These are phyloP conservation scores for Malus hybrid DNA, from an alignment of 331 rosid genomes.

Conservation along the genomic window DNA sequence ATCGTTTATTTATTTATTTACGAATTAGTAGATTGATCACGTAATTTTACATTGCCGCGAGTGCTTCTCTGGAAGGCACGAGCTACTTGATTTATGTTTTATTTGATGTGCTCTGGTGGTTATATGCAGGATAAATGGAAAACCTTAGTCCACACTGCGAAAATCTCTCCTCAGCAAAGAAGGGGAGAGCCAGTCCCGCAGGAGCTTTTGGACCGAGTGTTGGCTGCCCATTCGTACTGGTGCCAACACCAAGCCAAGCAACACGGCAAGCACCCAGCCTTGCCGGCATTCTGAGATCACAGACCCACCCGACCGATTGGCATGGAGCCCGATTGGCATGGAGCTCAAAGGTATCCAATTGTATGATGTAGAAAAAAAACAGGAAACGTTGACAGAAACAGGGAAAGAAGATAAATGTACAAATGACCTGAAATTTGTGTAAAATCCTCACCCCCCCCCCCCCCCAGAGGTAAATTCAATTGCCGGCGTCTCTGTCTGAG, in stretches of 20 bases:
- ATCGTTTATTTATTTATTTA: background rate
- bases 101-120: background rate
- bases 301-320: no score
- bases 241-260: slow-evolving; percentile 69
- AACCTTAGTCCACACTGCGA: slow-evolving; percentile 93
- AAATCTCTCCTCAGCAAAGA: slow-evolving; percentile 83
- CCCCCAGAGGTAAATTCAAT: slow-evolving; percentile 46
- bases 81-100: background rate
- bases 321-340: slow-evolving; percentile 9
- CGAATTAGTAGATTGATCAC: background rate
- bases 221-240: slow-evolving; percentile 85
- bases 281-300: background rate
- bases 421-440: slow-evolving; percentile 52
- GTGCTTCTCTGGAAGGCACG: background rate
- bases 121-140: slow-evolving; percentile 85
- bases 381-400: no score
- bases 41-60: background rate
- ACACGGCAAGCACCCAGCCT: slow-evolving; percentile 45
- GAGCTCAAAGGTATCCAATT: background rate
- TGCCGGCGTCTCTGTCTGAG: slow-evolving; percentile 29
- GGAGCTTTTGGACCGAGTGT: slow-evolving; percentile 73
- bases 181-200: slow-evolving; percentile 94
- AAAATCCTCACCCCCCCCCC: slow-evolving; percentile 37
- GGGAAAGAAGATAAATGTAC: slow-evolving; percentile 37
- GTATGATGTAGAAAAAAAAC: no score